Percentiles rank a stretch among this genome's conserved stretches.
Evolutionary conservation across 169 alveolate genomes (phyloP).

Genomic region (Plasmodium sp.): DNA sequence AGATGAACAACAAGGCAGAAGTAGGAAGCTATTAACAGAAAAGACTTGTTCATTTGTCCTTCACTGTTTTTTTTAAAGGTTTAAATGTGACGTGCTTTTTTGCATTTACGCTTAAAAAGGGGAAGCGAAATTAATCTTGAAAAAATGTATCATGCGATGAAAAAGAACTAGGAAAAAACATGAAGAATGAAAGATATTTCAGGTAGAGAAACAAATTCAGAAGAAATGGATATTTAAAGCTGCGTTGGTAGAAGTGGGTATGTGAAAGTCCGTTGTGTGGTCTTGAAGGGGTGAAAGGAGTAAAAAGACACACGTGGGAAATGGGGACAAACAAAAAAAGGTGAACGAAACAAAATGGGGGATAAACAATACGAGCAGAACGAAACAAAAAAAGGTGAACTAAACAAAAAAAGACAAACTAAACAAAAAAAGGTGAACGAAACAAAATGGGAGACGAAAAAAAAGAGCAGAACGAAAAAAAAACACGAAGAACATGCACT

Average conservation of each 20-base stretch:
- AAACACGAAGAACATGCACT: slow-evolving; percentile 1
- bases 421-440: background rate
- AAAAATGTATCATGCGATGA: slow-evolving; percentile 26
- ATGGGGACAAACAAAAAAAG: background rate
- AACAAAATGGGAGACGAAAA: slow-evolving; percentile 12
- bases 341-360: slow-evolving; percentile 1
- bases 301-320: slow-evolving; percentile 9
- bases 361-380: background rate
- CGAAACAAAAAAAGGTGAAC: background rate
- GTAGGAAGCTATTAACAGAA: slow-evolving; percentile 43
- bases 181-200: slow-evolving; percentile 16
- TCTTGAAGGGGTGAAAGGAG: slow-evolving; percentile 16
- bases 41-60: slow-evolving; percentile 59
- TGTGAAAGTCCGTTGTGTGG: background rate
- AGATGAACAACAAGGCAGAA: slow-evolving; percentile 35
- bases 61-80: slow-evolving; percentile 20
- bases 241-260: background rate
- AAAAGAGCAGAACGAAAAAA: background rate
- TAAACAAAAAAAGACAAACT: too few species aligned
- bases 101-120: slow-evolving; percentile 22
- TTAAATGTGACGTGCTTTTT: background rate
- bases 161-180: slow-evolving; percentile 4
- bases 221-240: slow-evolving; percentile 5
- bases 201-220: slow-evolving; percentile 23
- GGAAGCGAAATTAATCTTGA: slow-evolving; percentile 1